phyloP scores from a whole-genome alignment of 495 filamentous ascomycete genomes.

The Cladorrhinum samala region DNA sequence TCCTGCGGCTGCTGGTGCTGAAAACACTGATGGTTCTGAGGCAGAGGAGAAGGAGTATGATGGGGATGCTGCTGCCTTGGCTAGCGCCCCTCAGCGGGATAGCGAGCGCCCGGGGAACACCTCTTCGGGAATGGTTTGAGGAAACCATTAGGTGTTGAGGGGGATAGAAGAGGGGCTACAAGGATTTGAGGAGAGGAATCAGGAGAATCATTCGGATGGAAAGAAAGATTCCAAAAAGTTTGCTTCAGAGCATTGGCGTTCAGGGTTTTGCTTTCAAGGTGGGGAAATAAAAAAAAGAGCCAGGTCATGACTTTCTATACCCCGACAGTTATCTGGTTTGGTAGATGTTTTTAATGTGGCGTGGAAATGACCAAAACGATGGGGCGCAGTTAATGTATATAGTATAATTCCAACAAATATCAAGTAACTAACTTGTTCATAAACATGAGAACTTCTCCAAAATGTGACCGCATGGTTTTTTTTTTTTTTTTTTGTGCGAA shows the following conservation, averaged over 20 bases:
- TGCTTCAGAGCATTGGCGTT: not conserved
- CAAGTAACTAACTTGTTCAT: too few relatives aligned
- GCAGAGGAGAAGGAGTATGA: not conserved
- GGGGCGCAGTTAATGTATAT: too few relatives aligned
- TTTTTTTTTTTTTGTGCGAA: too few relatives aligned
- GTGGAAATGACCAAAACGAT: too few relatives aligned
- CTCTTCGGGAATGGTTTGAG: not conserved
- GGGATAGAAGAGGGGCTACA: not conserved
- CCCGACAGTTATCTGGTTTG: not conserved
- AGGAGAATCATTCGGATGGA: too few relatives aligned
- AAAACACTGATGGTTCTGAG: not conserved
- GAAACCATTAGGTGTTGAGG: too few relatives aligned
- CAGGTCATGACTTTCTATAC: not conserved
- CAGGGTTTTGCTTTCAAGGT: not conserved
- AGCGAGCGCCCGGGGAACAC: not conserved
- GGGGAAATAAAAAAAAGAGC: not conserved
- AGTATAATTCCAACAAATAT: too few relatives aligned
- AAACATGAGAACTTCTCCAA: too few relatives aligned
- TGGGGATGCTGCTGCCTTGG: not conserved
- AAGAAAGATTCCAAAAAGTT: too few relatives aligned
- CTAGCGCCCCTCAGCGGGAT: not conserved
- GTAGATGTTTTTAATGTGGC: too few relatives aligned
- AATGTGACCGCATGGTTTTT: too few relatives aligned
- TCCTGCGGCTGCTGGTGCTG: not conserved
- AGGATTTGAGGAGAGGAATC: too few relatives aligned